Percentiles rank a stretch among this genome's conserved stretches.
phyloP scores from a whole-genome alignment of 495 filamentous ascomycete genomes.

The Aspergillus wentii region DNA sequence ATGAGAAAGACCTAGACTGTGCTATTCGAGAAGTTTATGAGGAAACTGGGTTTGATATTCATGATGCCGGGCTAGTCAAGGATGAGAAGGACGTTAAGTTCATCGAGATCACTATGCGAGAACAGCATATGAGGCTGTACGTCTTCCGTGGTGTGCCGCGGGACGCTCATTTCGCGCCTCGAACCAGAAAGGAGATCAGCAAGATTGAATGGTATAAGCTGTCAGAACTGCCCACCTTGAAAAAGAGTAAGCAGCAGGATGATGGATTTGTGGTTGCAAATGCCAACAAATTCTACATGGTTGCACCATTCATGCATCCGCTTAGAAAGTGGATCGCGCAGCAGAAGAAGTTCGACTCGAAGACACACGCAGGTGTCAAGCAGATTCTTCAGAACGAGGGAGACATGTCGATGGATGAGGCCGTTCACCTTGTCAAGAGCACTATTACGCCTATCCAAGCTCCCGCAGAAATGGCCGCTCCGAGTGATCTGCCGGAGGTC shows the following conservation, averaged over 20 bases:
- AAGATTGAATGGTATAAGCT: slow-evolving; percentile 91
- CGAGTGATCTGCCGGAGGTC: slow-evolving; percentile 41
- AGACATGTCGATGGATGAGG: slow-evolving; percentile 36
- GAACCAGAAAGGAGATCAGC: slow-evolving; percentile 94
- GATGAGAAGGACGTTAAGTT: slow-evolving; percentile 65
- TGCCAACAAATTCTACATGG: slow-evolving; percentile 94
- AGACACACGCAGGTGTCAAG: slow-evolving; percentile 17
- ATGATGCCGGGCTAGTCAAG: slow-evolving; percentile 62
- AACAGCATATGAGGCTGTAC: slow-evolving; percentile 88
- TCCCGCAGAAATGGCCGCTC: slow-evolving; percentile 16
- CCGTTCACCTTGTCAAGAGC: slow-evolving; percentile 10
- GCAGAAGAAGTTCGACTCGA: slow-evolving; percentile 65
- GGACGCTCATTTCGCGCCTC: slow-evolving; percentile 81
- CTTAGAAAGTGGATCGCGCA: slow-evolving; percentile 87
- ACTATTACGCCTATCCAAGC: slow-evolving; percentile 11
- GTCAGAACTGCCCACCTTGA: slow-evolving; percentile 78
- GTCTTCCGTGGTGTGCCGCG: slow-evolving; percentile 83
- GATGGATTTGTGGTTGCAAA: slow-evolving; percentile 50
- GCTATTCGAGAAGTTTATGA: slow-evolving; percentile 92
- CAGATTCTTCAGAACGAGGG: slow-evolving; percentile 21
- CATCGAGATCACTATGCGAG: slow-evolving; percentile 82
- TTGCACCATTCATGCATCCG: slow-evolving; percentile 81
- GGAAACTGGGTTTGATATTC: slow-evolving; percentile 87
- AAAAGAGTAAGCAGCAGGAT: slow-evolving; percentile 57
- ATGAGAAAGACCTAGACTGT: slow-evolving; percentile 87